Percentiles rank a stretch among this genome's conserved stretches.
phyloP scores from a whole-genome alignment of 306 rosid species.

The Vigna radiata region DNA sequence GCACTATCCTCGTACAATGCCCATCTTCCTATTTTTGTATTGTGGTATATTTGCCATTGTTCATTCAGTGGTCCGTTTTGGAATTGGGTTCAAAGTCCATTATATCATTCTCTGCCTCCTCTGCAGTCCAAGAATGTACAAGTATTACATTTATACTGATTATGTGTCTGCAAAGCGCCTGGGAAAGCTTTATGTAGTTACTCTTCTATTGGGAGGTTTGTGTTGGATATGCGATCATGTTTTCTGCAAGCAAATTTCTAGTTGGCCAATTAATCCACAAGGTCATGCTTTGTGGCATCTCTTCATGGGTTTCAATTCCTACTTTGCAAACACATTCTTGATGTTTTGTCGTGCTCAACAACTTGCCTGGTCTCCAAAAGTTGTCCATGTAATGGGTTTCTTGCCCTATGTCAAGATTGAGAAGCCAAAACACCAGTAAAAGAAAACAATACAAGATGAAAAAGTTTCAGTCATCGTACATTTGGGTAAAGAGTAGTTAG shows the following conservation, averaged over 20 bases:
- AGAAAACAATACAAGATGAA: conserved; percentile 41
- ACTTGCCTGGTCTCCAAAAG: conserved; percentile 71
- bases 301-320: conserved; percentile 77
- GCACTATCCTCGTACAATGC: conserved; percentile 91
- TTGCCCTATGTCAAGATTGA: conserved; percentile 82
- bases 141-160: conserved; percentile 75
- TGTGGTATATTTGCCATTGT: conserved; percentile 65
- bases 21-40: conserved; percentile 79
- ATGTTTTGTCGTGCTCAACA: conserved; percentile 96
- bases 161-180: conserved; percentile 64
- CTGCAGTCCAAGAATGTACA: conserved; percentile 91
- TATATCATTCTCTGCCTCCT: conserved; percentile 70
- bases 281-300: conserved; percentile 92
- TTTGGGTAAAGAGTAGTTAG: conserved; percentile 37
- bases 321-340: conserved; percentile 84
- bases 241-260: conserved; percentile 72
- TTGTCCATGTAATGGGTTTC: conserved; percentile 64
- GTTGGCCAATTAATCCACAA: conserved; percentile 72
- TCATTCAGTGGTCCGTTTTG: conserved; percentile 66
- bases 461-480: conserved; percentile 41
- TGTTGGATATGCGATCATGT: conserved; percentile 69
- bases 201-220: conserved; percentile 68
- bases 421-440: conserved; percentile 73
- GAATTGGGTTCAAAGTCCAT: conserved; percentile 76
- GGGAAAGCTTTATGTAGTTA: conserved; percentile 63